Evolutionary conservation across 208 protist species (phyloP), one percentile per base, ranked within the genome.

Genomic region (Trypanosoma mega): DNA sequence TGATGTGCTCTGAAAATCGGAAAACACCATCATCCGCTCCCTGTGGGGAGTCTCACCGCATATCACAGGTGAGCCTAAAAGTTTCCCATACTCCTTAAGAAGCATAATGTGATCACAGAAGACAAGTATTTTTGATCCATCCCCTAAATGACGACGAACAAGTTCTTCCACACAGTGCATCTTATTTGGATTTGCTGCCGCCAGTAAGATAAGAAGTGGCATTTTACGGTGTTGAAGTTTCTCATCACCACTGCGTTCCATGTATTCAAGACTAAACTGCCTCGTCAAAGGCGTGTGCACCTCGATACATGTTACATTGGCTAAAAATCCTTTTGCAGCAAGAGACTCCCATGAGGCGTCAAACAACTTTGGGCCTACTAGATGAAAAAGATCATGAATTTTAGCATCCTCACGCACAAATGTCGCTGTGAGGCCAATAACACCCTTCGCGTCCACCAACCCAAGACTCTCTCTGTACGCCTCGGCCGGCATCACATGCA

Each of bases 341-440:
- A 99, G 80, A 52, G 98, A 94, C 43, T 99, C 93, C 98, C 98
- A 99, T 46, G 99, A 99, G 0, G 99, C 96, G 47, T 99, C 98
- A 76, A 98, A 99, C 33, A 99, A 79, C 72, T 99, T 99, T 12
- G 99, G 98, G 1, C 99, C 99, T 44, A 99, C 98, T 5, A 99
- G 82, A 73, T 98, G 97, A 49, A 98, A 97, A 1, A 99, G 74
- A 70, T 99, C 97, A 12, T 86, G 73, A 54, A 99, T 99, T 55
- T 94, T 96, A 37, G 97, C 81, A 82, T 99, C 99, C 74, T 99
- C 98, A 14, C 93, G 83, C 8, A 97, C 87, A 61, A 95, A 92
- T 16, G 94, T 98, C 21, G 92, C 96, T 9, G 98, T 99, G 7
- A 99, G 90, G 27, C 99, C 99, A 2, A 99, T 71, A 60, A 99